phyloP scores from a whole-genome alignment of 306 rosid species.

The Quercus dentata region DNA sequence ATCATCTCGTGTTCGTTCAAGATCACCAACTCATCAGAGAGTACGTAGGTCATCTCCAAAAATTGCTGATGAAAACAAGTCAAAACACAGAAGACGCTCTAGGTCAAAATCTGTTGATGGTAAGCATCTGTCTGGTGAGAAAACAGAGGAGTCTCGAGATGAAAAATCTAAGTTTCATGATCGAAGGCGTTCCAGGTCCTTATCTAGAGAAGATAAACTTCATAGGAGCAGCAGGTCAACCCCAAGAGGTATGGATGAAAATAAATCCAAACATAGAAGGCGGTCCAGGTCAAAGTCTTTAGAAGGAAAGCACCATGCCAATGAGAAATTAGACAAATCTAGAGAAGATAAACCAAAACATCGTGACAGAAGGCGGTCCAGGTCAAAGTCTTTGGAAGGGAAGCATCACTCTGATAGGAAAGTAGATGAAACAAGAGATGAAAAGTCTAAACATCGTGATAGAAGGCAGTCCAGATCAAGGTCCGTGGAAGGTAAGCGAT shows the following conservation, averaged over 20 bases:
- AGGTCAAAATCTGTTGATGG: slow-evolving; percentile 71
- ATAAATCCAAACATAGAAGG: slow-evolving; percentile 52
- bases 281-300: slow-evolving; percentile 79
- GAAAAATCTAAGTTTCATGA: slow-evolving; percentile 59
- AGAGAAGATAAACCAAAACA: slow-evolving; percentile 49
- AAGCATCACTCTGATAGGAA: slow-evolving; percentile 42
- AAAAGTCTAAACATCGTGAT: slow-evolving; percentile 46
- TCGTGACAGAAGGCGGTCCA: slow-evolving; percentile 61
- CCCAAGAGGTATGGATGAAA: slow-evolving; percentile 62
- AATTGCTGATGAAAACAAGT: slow-evolving; percentile 52
- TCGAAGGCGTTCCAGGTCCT: slow-evolving; percentile 70
- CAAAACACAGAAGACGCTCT: slow-evolving; percentile 62
- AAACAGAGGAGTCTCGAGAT: slow-evolving; percentile 41
- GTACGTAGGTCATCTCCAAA: slow-evolving; percentile 72
- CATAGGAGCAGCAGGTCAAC: slow-evolving; percentile 46
- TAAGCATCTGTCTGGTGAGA: slow-evolving; percentile 38
- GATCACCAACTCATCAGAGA: slow-evolving; percentile 57
- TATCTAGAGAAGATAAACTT: slow-evolving; percentile 59
- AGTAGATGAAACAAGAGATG: slow-evolving; percentile 40
- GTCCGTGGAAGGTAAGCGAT: slow-evolving; percentile 53
- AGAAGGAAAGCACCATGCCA: slow-evolving; percentile 48
- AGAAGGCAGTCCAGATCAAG: slow-evolving; percentile 55
- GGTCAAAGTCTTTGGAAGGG: slow-evolving; percentile 71
- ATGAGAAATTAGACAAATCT: slow-evolving; percentile 39
- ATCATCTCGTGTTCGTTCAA: slow-evolving; percentile 48